Evolutionary conservation across 2,329 filamentous ascomycete genomes (phyloP), one percentile per base, ranked within the genome.

Genomic region (Ophiocordyceps camponoti-rufipedis): DNA sequence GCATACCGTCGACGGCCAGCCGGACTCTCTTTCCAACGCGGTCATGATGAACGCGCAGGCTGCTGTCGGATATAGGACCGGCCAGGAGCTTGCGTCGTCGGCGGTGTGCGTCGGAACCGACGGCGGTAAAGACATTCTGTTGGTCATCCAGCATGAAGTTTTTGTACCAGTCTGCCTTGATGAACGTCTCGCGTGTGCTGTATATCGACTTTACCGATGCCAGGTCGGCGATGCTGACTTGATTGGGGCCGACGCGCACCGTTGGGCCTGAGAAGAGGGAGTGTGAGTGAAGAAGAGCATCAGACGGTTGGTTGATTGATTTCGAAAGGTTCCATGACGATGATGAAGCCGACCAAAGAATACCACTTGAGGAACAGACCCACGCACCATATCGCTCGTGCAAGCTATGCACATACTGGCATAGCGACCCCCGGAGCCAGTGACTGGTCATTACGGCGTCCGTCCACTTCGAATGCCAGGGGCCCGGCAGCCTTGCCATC

Each of bases 11-110:
- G 11, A 49, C 44, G 9, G 46, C 33, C 29, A 43, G n/a, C 1
- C 32, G 29, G 7, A 43, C 29, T 12, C 31, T 40, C 1, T n/a
- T 14, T 1, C 35, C 28, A 7, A 46, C 43, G 13, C 28, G 42
- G 3, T 33, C 14, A n/a, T 32, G 35, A 32, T 28, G 42, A 3
- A 16, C 28, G 14, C 43, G 38, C 2, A 69, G 48, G 0, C 57
- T 58, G 0, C 52, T 56, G 41, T 63, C 63, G 11, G 61, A 65
- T 46, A 65, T 55, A 11, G 63, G 55, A 1, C 55, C 53, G 2
- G 67, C 63, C 4, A 72, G 54, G 1, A 72, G 58, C 44, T 61
- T 58, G 10, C 68, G 62, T 23, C 61, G 57, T 1, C 54, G 53
- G 12, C 62, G 56, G 51, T 71, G 63, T 28, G 58, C 56, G 1